phyloP scores from a whole-genome alignment of 2,329 filamentous ascomycete species.

The Colletotrichum orchidophilum region DNA sequence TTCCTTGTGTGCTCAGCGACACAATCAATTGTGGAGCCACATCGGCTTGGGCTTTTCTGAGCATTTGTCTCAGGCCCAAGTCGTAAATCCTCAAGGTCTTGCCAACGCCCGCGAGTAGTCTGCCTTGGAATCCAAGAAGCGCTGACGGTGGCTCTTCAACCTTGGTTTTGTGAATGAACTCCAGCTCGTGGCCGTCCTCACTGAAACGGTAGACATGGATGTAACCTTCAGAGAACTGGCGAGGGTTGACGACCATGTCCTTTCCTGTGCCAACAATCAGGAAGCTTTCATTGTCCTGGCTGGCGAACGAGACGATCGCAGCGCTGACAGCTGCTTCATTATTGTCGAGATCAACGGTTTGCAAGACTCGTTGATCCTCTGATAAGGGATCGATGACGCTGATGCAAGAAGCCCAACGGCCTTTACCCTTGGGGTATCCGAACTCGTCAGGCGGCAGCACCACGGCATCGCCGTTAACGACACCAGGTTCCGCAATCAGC shows the following conservation, averaged over 20 bases:
- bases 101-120: conserved; percentile 85
- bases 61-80: conserved; percentile 88
- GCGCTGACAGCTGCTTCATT: conserved; percentile 94
- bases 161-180: conserved; percentile 97
- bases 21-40: conserved; percentile 86
- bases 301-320: conserved; percentile 84
- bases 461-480: conserved; percentile 76
- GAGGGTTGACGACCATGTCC: conserved; percentile 83
- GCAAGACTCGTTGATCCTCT: conserved; percentile 74
- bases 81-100: conserved; percentile 88
- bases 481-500: conserved; percentile 75
- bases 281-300: conserved; percentile 88
- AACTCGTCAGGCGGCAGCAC: conserved; percentile 83
- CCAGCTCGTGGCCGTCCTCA: conserved; percentile 85
- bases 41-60: conserved; percentile 89
- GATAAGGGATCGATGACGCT: conserved; percentile 86
- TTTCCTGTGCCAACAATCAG: conserved; percentile 95
- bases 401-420: conserved; percentile 96
- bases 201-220: conserved; percentile 93
- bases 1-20: conserved; percentile 88
- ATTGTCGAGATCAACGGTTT: conserved; percentile 82
- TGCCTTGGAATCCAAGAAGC: conserved; percentile 92
- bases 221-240: conserved; percentile 80
- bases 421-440: conserved; percentile 83
- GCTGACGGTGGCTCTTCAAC: conserved; percentile 89